Conservation (phyloP, 129 eudicot genomes). For the Saposhnikovia divaricata region DNA sequence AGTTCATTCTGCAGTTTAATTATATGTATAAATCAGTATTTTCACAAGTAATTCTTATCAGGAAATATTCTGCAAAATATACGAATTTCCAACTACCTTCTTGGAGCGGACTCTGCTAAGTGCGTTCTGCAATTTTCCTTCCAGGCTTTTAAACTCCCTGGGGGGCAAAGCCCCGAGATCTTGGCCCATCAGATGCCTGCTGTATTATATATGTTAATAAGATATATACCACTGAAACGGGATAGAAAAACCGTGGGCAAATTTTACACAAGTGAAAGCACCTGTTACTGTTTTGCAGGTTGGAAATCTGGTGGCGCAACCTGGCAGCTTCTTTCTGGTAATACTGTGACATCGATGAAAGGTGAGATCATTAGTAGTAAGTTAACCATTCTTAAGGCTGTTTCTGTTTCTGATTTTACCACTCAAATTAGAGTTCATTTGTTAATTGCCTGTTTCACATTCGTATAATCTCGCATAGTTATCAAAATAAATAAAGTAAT, state of each 20-base stretch:
- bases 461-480: too few species aligned
- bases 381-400: too few species aligned
- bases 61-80: background rate
- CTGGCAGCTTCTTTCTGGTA: conserved; percentile 89
- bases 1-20: conserved; percentile 68
- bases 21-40: background rate
- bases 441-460: background rate
- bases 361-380: background rate
- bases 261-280: conserved; percentile 3
- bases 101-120: conserved; percentile 78
- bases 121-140: conserved; percentile 57
- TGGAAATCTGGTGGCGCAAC: conserved; percentile 64
- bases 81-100: conserved; percentile 30
- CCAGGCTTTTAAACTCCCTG: conserved; percentile 70
- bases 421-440: background rate
- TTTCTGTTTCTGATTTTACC: too few species aligned
- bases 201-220: conserved; percentile 16
- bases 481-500: background rate
- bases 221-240: background rate
- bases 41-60: background rate
- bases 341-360: conserved; percentile 33
- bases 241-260: background rate
- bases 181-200: conserved; percentile 95
- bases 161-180: conserved; percentile 39
- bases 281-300: conserved; percentile 74